Conservation (phyloP, 805 yeast genomes). For the Kodamaea hsintzibuensis region DNA sequence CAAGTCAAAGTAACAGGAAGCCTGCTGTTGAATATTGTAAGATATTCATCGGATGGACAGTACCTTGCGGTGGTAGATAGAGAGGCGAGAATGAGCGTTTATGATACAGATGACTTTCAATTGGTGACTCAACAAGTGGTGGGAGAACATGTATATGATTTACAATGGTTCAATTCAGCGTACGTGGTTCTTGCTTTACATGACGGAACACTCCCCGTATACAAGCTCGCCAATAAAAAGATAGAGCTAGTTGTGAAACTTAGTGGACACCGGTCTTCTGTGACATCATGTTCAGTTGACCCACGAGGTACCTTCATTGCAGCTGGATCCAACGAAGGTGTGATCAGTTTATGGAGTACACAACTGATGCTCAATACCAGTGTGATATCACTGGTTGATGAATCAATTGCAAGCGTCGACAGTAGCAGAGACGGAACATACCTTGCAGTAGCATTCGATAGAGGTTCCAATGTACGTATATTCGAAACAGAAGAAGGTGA, state of each 20-base stretch:
- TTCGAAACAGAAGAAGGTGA: slow-evolving; percentile 32
- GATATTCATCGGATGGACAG: slow-evolving; percentile 49
- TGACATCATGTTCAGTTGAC: slow-evolving; percentile 48
- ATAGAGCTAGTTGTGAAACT: slow-evolving; percentile 15
- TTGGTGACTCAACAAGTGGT: slow-evolving; percentile 23
- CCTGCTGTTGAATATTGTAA: slow-evolving; percentile 18
- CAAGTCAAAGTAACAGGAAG: slow-evolving; percentile 29
- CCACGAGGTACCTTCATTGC: slow-evolving; percentile 53
- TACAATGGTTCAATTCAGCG: slow-evolving; percentile 47
- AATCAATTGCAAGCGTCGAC: slow-evolving; percentile 41
- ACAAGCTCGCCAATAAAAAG: slow-evolving; percentile 13
- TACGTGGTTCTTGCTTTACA: slow-evolving; percentile 42
- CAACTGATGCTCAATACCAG: slow-evolving; percentile 34
- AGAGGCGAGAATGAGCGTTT: slow-evolving; percentile 36
- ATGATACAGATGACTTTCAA: slow-evolving; percentile 33
- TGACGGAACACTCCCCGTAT: slow-evolving; percentile 44
- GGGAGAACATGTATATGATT: slow-evolving; percentile 36
- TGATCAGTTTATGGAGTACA: slow-evolving; percentile 51
- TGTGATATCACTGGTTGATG: slow-evolving; percentile 43
- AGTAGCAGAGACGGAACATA: slow-evolving; percentile 47
- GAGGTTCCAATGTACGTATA: slow-evolving; percentile 41
- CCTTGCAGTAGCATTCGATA: slow-evolving; percentile 47
- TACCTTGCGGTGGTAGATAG: slow-evolving; percentile 46
- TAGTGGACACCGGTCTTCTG: slow-evolving; percentile 51
- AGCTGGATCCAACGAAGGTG: slow-evolving; percentile 60